Percentiles rank a stretch among this genome's conserved stretches.
These are phyloP conservation scores for Mycena vulgaris DNA, from an alignment of 768 basidiomycete genomes.

Conservation along the genomic window DNA sequence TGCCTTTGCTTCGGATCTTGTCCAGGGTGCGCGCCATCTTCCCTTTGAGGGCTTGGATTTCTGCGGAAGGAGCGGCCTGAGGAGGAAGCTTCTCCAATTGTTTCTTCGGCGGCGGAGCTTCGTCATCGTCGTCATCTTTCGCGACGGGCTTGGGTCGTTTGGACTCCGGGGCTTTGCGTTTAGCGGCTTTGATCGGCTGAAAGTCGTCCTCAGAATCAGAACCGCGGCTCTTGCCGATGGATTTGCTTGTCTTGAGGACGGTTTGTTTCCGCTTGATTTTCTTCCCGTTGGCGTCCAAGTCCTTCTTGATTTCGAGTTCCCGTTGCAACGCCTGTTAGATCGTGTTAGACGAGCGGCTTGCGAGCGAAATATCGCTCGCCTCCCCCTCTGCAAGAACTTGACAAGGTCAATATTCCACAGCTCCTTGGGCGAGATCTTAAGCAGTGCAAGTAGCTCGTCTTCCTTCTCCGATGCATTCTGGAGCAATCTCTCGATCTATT, in stretches of 20 bases:
- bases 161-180: constrained; percentile 55
- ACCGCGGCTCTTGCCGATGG: constrained; percentile 51
- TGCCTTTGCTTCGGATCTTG: constrained; percentile 80
- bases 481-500: constrained; percentile 86
- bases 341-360: constrained; percentile 32
- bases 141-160: constrained; percentile 30
- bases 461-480: constrained; percentile 89
- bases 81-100: constrained; percentile 76
- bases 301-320: constrained; percentile 61
- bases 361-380: constrained; percentile 61
- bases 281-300: constrained; percentile 62
- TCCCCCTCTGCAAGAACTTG: constrained; percentile 88
- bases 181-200: constrained; percentile 62
- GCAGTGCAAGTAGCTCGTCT: constrained; percentile 80
- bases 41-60: constrained; percentile 76
- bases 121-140: constrained; percentile 40
- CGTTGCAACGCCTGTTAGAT: constrained; percentile 59
- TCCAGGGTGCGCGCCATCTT: constrained; percentile 78
- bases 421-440: constrained; percentile 83
- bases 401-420: constrained; percentile 95
- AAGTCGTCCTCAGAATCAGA: constrained; percentile 65
- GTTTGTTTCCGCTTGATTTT: constrained; percentile 64
- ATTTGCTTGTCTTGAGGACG: constrained; percentile 64
- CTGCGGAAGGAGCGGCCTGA: constrained; percentile 68
- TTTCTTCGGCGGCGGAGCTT: constrained; percentile 35